These are phyloP conservation scores for Cyberlindnera saturnus DNA, from an alignment of 805 yeast genomes.

Conservation along the genomic window DNA sequence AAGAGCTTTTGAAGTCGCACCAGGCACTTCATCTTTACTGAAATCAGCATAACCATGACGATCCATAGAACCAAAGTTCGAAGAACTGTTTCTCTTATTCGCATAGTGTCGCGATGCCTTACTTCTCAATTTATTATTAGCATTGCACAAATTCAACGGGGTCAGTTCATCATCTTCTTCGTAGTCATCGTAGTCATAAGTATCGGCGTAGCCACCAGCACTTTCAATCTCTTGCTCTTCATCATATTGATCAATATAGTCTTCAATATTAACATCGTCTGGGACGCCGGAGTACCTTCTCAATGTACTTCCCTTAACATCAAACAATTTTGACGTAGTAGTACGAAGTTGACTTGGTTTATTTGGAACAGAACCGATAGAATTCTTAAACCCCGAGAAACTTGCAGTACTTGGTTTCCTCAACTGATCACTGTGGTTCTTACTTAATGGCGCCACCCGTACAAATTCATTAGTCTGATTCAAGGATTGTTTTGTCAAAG, in stretches of 20 bases:
- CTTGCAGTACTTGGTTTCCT: conserved; percentile 16
- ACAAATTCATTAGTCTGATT: conserved; percentile 1
- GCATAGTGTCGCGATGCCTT: conserved; percentile 14
- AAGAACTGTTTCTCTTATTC: conserved; percentile 23
- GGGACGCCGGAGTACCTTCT: conserved; percentile 69
- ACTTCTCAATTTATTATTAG: conserved; percentile 17
- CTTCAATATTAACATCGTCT: conserved; percentile 45
- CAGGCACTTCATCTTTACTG: conserved; percentile 6
- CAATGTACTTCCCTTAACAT: conserved; percentile 64
- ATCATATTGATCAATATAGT: conserved; percentile 37
- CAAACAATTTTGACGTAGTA: conserved; percentile 69
- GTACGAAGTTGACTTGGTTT: conserved; percentile 41
- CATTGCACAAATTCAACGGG: conserved; percentile 19
- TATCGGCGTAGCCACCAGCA: conserved; percentile 24
- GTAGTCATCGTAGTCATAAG: conserved; percentile 20
- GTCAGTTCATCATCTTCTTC: conserved; percentile 24
- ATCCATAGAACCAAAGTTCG: conserved; percentile 16
- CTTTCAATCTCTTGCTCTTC: conserved; percentile 32
- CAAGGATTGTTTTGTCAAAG: conserved; percentile 5
- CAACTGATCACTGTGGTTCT: conserved; percentile 14
- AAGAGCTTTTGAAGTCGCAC: conserved; percentile 3
- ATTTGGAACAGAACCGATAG: not conserved
- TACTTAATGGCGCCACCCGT: conserved; percentile 10
- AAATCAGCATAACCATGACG: conserved; percentile 7
- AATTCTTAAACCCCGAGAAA: conserved; percentile 1